Evolutionary conservation across 257 asterid genomes (phyloP).

Genomic region (Ilex asprella): DNA sequence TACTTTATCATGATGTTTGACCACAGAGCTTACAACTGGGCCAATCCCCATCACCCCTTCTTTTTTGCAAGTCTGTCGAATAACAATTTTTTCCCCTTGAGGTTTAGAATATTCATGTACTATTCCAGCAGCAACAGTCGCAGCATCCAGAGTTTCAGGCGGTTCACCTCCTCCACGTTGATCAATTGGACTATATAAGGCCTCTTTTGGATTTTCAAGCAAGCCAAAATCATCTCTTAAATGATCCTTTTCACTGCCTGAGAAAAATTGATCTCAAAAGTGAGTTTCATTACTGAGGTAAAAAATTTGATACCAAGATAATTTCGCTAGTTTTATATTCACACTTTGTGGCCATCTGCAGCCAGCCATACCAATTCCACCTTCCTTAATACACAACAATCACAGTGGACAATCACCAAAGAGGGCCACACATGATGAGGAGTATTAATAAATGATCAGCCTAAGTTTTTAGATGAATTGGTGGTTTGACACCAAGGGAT

Average conservation of each 20-base stretch:
- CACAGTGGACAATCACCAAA: too few relatives aligned
- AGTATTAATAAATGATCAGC: too few relatives aligned
- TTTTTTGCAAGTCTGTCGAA: constrained; percentile 38
- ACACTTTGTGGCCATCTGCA: too few relatives aligned
- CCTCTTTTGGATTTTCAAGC: constrained; percentile 23
- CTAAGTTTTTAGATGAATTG: too few relatives aligned
- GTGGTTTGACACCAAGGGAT: too few relatives aligned
- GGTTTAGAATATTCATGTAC: constrained; percentile 25
- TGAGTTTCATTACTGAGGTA: too few relatives aligned
- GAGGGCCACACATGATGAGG: too few relatives aligned
- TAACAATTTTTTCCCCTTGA: constrained; percentile 36
- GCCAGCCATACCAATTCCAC: too few relatives aligned
- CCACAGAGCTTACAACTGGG: constrained; percentile 29
- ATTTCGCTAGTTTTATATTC: too few relatives aligned
- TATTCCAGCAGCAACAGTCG: constrained; percentile 23
- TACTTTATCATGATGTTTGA: constrained; percentile 35
- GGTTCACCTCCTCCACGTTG: constrained; percentile 12
- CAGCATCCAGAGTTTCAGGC: constrained; percentile 27
- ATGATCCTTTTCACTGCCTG: constrained; percentile 32
- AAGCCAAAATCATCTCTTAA: constrained; percentile 13
- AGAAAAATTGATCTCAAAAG: constrained; percentile 6
- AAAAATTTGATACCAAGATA: too few relatives aligned
- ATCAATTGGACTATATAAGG: constrained; percentile 17
- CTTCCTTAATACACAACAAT: too few relatives aligned
- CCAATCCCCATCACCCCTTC: constrained; percentile 46